Base-by-base conservation (phyloP, 1,284 basidiomycete species). In the Trichosporon coremiiforme region DNA sequence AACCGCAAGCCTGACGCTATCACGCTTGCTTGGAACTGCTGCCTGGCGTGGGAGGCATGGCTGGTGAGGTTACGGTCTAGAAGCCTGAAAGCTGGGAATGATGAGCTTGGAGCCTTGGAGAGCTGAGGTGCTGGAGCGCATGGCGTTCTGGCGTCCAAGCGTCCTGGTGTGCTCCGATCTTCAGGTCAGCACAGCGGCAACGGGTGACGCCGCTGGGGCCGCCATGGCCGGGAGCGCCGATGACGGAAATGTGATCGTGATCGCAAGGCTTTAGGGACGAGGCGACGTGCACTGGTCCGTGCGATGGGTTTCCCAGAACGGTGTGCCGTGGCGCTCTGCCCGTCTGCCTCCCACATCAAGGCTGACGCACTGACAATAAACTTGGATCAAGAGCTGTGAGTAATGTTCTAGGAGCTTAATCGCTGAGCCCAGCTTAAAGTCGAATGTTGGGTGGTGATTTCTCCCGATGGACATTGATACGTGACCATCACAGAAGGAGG, bases 401-500 rank as follows among this genome's bases (percentile, higher is more conserved):
- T 53, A 20, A 53, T 25, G 20, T 53, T 53, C 50, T 25, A 20
- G 20, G 25, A 25, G 22, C 8, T 53, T 10, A 20, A n/a, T 20
- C 47, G 47, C 20, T 6, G 47, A 25, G 20, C 20, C 17, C 50
- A 25, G 50, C 22, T 25, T 7, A 22, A 2, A 25, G 9, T 6
- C 9, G n/a, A 20, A 25, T 53, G 8, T 25, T 22, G 15, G 50
- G 10, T 53, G 20, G 50, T 53, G 50, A 53, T 53, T 8, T 53
- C 20, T 4, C 50, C 12, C 50, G 50, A 53, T 53, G 50, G 20
- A 53, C 50, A 53, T 25, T 53, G 50, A 53, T 53, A 25, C 50
- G 50, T 53, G 50, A 53, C 50, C 50, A 53, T 53, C 50, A 53
- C 50, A 25, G 50, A 53, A 53, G 50, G 50, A 53, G 50, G 17